Conservation (phyloP, 352 stramenopile genomes). For the Thraustotheca clavata region DNA sequence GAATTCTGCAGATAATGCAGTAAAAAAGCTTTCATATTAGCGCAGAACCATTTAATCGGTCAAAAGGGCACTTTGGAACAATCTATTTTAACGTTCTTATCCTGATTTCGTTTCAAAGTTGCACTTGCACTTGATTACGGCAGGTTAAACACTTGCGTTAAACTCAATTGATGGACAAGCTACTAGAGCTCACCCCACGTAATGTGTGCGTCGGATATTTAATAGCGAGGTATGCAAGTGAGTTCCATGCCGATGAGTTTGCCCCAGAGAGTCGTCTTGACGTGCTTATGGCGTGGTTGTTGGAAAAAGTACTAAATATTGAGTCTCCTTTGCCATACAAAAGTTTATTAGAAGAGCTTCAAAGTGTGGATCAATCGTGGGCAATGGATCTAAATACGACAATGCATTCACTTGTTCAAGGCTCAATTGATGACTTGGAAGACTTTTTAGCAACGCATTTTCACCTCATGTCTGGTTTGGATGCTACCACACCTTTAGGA, state of each 20-base stretch:
- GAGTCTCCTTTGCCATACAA: not conserved
- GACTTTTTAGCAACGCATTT: constrained; percentile 2
- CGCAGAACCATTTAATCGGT: no score
- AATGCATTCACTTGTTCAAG: not conserved
- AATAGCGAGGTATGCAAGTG: not conserved
- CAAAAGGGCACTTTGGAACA: no score
- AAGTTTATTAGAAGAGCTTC: not conserved
- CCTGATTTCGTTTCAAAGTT: no score
- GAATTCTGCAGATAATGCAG: no score
- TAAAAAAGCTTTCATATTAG: no score
- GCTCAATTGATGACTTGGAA: not conserved
- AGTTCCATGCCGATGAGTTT: not conserved
- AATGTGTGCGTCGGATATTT: constrained; percentile 19
- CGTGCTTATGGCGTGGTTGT: not conserved
- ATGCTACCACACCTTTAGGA: constrained; percentile 3
- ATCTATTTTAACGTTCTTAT: no score
- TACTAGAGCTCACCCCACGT: not conserved
- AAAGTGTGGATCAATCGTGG: not conserved
- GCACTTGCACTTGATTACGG: no score
- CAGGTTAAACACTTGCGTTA: no score
- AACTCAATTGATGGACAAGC: no score
- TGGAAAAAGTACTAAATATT: not conserved
- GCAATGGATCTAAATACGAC: not conserved
- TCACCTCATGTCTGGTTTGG: not conserved
- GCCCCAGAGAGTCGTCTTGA: not conserved